Percentiles rank a stretch among this genome's conserved stretches.
phyloP scores from a whole-genome alignment of 2,329 filamentous ascomycete species.

The Cladorrhinum sp. region DNA sequence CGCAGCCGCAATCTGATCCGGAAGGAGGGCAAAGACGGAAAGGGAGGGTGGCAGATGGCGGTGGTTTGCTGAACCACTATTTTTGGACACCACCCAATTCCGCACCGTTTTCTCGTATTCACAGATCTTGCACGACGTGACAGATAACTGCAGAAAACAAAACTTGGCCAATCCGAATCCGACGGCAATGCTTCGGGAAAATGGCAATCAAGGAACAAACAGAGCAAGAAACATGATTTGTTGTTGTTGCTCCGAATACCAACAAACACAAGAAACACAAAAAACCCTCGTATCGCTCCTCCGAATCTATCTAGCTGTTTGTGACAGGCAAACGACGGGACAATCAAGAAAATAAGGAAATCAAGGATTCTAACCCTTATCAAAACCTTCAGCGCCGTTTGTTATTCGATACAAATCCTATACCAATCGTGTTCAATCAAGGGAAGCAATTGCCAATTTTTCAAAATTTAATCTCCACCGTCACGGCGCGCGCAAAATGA shows the following conservation, averaged over 20 bases:
- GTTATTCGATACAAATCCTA: background rate
- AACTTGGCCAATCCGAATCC: background rate
- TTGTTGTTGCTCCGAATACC: background rate
- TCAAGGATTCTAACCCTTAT: background rate
- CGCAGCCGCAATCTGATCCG: background rate
- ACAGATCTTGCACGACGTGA: background rate
- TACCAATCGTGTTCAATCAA: no score
- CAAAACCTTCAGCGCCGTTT: background rate
- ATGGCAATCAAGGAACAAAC: background rate
- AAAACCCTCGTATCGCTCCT: background rate
- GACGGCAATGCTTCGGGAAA: background rate
- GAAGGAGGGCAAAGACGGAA: background rate
- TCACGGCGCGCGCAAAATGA: background rate
- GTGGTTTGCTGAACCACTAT: background rate
- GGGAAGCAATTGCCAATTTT: background rate
- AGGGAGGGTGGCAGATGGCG: background rate
- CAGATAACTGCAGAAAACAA: background rate
- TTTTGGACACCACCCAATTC: background rate
- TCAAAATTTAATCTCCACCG: background rate
- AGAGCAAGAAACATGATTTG: background rate
- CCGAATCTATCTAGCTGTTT: background rate
- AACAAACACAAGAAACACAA: background rate
- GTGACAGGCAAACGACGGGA: background rate
- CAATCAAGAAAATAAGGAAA: background rate
- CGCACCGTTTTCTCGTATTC: constrained; percentile 2